Conservation (phyloP, 768 basidiomycete species). For the Boletus pseudo-olivaceus region DNA sequence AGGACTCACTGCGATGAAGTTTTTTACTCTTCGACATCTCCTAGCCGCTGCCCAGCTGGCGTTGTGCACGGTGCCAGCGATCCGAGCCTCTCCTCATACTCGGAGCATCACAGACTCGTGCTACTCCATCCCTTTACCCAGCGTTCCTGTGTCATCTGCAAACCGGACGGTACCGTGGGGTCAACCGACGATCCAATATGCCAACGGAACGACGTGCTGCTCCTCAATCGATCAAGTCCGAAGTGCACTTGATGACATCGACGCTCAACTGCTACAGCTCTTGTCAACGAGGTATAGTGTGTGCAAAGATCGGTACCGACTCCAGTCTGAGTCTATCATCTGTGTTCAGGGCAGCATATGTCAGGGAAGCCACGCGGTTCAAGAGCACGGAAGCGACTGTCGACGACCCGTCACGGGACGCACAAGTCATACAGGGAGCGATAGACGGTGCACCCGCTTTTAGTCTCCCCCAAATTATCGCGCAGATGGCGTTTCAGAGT, state of each 20-base stretch:
- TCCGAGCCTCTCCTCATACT: too few species aligned
- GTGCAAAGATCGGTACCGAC: neutral
- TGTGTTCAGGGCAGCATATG: conserved; percentile 15
- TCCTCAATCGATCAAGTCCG: conserved; percentile 22
- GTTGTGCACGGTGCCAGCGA: neutral
- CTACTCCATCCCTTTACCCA: conserved; percentile 13
- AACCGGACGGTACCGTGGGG: conserved; percentile 24
- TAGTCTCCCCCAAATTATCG: conserved; percentile 23
- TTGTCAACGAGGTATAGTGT: conserved; percentile 16
- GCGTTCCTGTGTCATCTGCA: conserved; percentile 12
- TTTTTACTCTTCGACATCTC: neutral
- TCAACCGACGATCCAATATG: conserved; percentile 12
- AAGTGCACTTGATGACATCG: conserved; percentile 14
- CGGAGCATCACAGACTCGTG: conserved; percentile 11
- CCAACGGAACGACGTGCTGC: conserved; percentile 25
- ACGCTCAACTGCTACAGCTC: conserved; percentile 18
- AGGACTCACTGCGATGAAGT: neutral
- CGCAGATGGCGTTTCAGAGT: conserved; percentile 17
- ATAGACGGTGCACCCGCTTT: conserved; percentile 15
- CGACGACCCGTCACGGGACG: conserved; percentile 11
- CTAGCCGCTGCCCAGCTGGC: neutral
- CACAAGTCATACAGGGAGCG: conserved; percentile 20
- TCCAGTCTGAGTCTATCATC: neutral
- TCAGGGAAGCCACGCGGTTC: conserved; percentile 27
- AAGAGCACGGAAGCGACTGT: conserved; percentile 13